Conservation (phyloP, 352 stramenopile species). For the Globisporangium acanthophoron region DNA sequence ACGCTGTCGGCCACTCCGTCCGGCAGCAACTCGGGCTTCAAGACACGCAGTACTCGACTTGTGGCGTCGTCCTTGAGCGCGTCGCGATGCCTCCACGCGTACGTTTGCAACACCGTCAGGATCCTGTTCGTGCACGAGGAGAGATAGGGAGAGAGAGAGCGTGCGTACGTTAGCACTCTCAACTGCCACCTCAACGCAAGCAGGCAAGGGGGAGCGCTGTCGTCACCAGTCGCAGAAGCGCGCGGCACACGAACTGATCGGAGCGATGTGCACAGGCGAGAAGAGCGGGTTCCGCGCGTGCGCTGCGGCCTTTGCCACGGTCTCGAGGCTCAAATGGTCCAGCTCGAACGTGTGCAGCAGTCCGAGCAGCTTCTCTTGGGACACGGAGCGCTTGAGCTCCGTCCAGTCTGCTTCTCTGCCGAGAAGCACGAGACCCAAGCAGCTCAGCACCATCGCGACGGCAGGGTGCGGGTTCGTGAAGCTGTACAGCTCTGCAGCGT, state of each 20-base stretch:
- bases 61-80: slow-evolving; percentile 38
- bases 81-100: slow-evolving; percentile 44
- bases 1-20: neutral
- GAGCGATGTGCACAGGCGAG: slow-evolving; percentile 45
- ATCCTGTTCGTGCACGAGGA: slow-evolving; percentile 28
- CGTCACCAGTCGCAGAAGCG: slow-evolving; percentile 87
- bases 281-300: slow-evolving; percentile 72
- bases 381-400: slow-evolving; percentile 48
- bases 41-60: slow-evolving; percentile 35
- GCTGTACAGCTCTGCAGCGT: slow-evolving; percentile 75
- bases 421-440: slow-evolving; percentile 46
- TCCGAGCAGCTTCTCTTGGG: slow-evolving; percentile 61
- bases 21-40: slow-evolving; percentile 48
- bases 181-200: neutral
- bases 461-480: slow-evolving; percentile 76
- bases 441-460: slow-evolving; percentile 69
- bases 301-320: slow-evolving; percentile 30
- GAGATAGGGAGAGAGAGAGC: neutral
- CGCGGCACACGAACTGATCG: slow-evolving; percentile 82
- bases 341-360: slow-evolving; percentile 43
- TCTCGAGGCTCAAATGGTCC: slow-evolving; percentile 22
- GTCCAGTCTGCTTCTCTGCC: slow-evolving; percentile 30
- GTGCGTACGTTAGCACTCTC: neutral
- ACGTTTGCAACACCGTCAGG: slow-evolving; percentile 52
- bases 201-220: neutral